Base-by-base conservation (phyloP, 2,329 filamentous ascomycete species). In the Fonsecaea pugnacius region DNA sequence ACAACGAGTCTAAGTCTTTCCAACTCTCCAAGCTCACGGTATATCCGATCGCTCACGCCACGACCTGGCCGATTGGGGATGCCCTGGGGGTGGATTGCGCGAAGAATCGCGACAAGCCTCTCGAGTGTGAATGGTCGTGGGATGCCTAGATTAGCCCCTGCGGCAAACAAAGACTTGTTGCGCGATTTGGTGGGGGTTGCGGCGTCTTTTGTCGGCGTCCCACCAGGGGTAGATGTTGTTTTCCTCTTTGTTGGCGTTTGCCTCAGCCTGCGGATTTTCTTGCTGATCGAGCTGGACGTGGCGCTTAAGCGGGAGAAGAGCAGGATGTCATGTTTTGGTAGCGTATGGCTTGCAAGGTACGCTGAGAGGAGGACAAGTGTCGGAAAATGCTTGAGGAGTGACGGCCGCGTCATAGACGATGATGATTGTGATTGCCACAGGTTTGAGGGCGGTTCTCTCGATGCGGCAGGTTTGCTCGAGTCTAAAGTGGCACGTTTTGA, bases 261-360 rank as follows among this genome's bases (percentile, higher is more conserved):
- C 46, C 74, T 58, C 76, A 73, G 65, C 78, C 78, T 62, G 36
- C 61, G 65, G 50, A 78, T 78, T 66, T 80, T 81, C 63, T 78
- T 79, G 51, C 78, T 73, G 6, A 75, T 76, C 32, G 77, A 79
- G 43, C 76, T 69, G 0, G 77, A 78, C 1, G 78, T 77, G 7
- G 78, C 78, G 14, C 79, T 79, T 59, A 80, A 78, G 68, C 81
- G 81, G 8, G 80, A 82, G 71, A 83, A 82, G 65, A 82, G 79
- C 61, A 80, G 77, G 7, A 79, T 80, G 69, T 83, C 80, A 12
- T 81, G 74, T 40, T 79, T 75, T 57, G 78, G 77, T 0, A 78
- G 79, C 30, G 75, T 82, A 69, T 81, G 77, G 10, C 79, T 80
- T 55, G 80, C 79, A 18, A 83, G 72, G 67, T 81, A 82, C 54